These are phyloP conservation scores for Starmerella gropengiesseri DNA, from an alignment of 805 yeast species.

Conservation along the genomic window DNA sequence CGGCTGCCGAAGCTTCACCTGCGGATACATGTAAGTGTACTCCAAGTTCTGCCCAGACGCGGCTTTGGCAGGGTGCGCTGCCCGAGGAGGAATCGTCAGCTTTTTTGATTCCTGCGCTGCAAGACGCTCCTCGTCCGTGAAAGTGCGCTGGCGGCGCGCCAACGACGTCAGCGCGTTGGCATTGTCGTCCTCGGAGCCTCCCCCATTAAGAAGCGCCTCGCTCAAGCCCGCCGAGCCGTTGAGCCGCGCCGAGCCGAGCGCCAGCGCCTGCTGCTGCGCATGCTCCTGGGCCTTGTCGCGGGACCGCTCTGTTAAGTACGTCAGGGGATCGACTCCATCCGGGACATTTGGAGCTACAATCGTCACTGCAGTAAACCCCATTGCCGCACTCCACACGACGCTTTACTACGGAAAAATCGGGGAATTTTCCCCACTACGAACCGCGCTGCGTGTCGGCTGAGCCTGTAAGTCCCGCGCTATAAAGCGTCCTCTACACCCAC, in stretches of 20 bases:
- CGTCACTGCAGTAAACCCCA: constrained; percentile 19
- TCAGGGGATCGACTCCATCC: constrained; percentile 12
- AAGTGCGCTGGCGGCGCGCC: too few relatives aligned
- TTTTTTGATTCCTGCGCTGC: constrained; percentile 11
- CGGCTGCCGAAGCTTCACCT: neutral
- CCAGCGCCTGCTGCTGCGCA: constrained; percentile 19
- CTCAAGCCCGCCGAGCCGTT: constrained; percentile 13
- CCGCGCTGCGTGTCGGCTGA: too few relatives aligned
- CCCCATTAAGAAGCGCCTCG: constrained; percentile 3
- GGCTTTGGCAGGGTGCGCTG: neutral
- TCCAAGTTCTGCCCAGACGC: neutral
- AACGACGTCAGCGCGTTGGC: too few relatives aligned
- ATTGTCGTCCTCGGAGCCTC: neutral
- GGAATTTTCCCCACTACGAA: too few relatives aligned
- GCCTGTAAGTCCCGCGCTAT: neutral
- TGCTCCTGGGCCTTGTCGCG: constrained; percentile 14
- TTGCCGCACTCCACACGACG: neutral
- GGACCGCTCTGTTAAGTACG: constrained; percentile 9
- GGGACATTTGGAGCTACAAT: constrained; percentile 19
- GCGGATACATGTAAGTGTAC: neutral
- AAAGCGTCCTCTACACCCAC: neutral
- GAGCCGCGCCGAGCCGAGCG: constrained; percentile 11
- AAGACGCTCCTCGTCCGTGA: constrained; percentile 10
- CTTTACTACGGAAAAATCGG: too few relatives aligned
- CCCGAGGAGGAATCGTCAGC: neutral